Conservation (phyloP, 2,329 filamentous ascomycete genomes). For the Clonostachys rosea region DNA sequence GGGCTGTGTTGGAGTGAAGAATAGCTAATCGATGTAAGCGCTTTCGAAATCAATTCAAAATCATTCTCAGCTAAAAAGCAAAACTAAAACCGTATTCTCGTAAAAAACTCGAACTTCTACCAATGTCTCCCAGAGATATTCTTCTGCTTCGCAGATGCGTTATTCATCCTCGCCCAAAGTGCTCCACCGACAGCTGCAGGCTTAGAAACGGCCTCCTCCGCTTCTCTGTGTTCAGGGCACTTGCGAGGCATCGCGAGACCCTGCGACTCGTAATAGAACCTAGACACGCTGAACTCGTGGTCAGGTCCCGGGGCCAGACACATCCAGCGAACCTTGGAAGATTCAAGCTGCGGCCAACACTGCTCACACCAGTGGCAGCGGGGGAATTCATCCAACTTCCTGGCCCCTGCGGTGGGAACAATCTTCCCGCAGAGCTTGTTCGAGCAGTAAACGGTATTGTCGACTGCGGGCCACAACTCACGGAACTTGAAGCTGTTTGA, state of each 20-base stretch:
- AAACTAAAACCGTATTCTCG: too few species aligned
- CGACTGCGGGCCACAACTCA: conserved; percentile 20
- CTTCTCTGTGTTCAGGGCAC: conserved; percentile 9
- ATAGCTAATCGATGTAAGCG: too few species aligned
- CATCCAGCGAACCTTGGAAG: conserved; percentile 10
- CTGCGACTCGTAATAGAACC: conserved; percentile 27
- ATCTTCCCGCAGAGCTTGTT: conserved; percentile 32
- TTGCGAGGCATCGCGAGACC: conserved; percentile 12
- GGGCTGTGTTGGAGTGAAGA: too few species aligned
- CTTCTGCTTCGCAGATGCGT: too few species aligned
- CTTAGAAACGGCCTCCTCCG: neutral
- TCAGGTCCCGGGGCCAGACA: conserved; percentile 13
- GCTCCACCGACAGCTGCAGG: neutral
- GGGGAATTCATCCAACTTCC: conserved; percentile 12
- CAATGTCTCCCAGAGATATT: too few species aligned
- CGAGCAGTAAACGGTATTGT: conserved; percentile 24
- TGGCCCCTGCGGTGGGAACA: conserved; percentile 11
- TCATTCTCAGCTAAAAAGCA: too few species aligned
- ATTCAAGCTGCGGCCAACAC: conserved; percentile 21
- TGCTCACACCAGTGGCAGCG: conserved; percentile 21
- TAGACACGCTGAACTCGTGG: conserved; percentile 23
- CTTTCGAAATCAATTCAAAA: too few species aligned
- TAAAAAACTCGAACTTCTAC: too few species aligned
- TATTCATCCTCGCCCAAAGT: too few species aligned
- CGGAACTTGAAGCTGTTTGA: conserved; percentile 15